Conservation (phyloP, 2,329 filamentous ascomycete genomes). For the Lecanicillium sp. region DNA sequence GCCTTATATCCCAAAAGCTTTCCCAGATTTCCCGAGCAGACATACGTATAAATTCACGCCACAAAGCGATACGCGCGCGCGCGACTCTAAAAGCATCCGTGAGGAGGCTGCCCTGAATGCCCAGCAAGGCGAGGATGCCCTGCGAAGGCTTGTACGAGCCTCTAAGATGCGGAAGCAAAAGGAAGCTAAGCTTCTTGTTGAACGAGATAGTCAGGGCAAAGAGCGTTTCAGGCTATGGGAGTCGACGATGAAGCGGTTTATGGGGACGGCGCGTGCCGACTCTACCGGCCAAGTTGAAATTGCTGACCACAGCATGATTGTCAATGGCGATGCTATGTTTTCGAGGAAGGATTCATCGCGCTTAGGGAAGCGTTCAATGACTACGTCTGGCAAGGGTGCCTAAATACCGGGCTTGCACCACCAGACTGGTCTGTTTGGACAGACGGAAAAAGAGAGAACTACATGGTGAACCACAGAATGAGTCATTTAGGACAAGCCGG, state of each 20-base stretch:
- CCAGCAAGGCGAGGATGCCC: constrained; percentile 54
- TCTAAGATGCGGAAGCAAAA: constrained; percentile 59
- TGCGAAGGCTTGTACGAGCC: constrained; percentile 51
- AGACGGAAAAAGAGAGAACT: too few species aligned
- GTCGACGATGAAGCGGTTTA: constrained; percentile 49
- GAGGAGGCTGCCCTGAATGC: constrained; percentile 52
- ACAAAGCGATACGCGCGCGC: constrained; percentile 35
- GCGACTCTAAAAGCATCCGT: constrained; percentile 50
- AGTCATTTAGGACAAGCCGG: too few species aligned
- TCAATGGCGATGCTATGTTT: constrained; percentile 48
- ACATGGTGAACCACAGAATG: too few species aligned
- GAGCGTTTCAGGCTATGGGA: constrained; percentile 55
- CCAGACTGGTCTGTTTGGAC: too few species aligned
- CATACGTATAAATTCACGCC: constrained; percentile 57
- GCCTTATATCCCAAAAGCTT: constrained; percentile 48
- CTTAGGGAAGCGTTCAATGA: constrained; percentile 31
- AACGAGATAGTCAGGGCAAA: constrained; percentile 43
- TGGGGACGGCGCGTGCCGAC: constrained; percentile 26
- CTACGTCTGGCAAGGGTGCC: background rate
- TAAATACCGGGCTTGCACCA: background rate
- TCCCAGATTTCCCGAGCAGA: constrained; percentile 56
- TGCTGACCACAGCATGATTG: constrained; percentile 57
- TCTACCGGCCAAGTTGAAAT: constrained; percentile 38
- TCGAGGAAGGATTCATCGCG: constrained; percentile 46
- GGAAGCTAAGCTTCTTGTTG: constrained; percentile 50